Conservation (phyloP, 2,329 filamentous ascomycete species). For the Stagonosporopsis vannaccii region DNA sequence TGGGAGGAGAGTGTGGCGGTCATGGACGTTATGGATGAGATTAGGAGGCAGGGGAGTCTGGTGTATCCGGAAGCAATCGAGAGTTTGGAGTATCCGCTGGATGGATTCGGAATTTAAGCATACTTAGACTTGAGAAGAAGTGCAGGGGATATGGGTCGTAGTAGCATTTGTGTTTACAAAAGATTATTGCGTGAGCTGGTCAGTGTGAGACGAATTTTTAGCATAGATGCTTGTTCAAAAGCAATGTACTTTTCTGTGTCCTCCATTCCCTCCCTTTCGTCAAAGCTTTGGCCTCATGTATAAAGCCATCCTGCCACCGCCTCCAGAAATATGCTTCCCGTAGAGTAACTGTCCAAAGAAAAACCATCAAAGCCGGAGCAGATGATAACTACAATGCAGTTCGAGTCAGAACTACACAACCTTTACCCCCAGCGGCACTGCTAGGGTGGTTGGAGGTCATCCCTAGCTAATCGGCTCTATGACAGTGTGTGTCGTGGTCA, state of each 20-base stretch:
- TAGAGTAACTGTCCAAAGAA: too few species aligned
- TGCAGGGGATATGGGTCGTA: not conserved
- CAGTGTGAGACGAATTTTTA: not conserved
- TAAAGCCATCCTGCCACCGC: not conserved
- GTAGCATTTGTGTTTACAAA: not conserved
- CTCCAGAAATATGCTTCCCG: not conserved
- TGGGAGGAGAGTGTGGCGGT: slow-evolving; percentile 81
- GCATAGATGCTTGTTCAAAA: not conserved
- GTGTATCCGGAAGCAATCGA: slow-evolving; percentile 71
- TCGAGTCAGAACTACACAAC: not conserved
- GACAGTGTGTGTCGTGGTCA: not conserved
- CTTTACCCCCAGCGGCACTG: not conserved
- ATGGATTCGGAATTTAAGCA: slow-evolving; percentile 32
- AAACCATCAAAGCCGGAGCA: too few species aligned
- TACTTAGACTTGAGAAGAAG: not conserved
- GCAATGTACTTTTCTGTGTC: too few species aligned
- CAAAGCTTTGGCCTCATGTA: not conserved
- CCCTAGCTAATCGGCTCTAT: not conserved
- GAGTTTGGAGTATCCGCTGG: slow-evolving; percentile 44
- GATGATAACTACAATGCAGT: not conserved
- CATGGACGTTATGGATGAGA: slow-evolving; percentile 80
- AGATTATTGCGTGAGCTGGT: not conserved
- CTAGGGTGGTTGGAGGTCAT: not conserved
- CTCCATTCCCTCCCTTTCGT: not conserved
- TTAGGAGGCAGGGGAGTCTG: slow-evolving; percentile 66